Evolutionary conservation across 495 filamentous ascomycete genomes (phyloP).

Genomic region (Aspergillus sclerotiicarbonarius): DNA sequence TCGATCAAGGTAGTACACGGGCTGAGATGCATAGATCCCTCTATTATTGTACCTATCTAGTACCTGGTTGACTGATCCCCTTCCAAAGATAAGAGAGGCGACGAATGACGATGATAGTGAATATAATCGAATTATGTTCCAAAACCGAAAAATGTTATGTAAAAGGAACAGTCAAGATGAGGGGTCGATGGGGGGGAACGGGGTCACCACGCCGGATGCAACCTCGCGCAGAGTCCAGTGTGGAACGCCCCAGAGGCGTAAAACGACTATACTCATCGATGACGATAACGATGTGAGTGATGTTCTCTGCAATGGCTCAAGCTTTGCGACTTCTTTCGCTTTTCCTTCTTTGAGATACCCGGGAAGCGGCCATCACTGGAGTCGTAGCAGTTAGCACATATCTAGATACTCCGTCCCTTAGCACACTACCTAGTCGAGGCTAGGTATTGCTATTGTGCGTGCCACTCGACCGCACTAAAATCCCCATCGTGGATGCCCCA

Average conservation of each 20-base stretch:
- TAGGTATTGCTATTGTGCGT: too few relatives aligned
- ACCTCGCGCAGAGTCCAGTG: conserved; percentile 5
- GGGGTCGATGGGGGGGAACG: background rate
- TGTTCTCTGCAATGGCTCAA: too few relatives aligned
- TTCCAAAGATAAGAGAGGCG: conserved; percentile 16
- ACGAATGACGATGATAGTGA: conserved; percentile 20
- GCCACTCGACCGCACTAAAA: conserved; percentile 1
- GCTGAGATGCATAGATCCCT: background rate
- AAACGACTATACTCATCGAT: background rate
- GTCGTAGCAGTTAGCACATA: too few relatives aligned
- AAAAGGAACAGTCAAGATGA: conserved; percentile 22
- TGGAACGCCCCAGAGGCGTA: conserved; percentile 8
- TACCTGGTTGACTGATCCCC: background rate
- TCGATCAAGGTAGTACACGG: background rate
- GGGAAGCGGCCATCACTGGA: too few relatives aligned
- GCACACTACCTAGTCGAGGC: too few relatives aligned
- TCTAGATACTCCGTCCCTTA: too few relatives aligned
- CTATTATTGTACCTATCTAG: background rate
- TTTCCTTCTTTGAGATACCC: too few relatives aligned
- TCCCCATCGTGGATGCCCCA: background rate
- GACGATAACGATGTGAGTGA: too few relatives aligned
- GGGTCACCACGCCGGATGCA: conserved; percentile 15
- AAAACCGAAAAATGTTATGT: conserved; percentile 27
- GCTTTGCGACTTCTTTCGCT: too few relatives aligned
- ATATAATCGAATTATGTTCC: conserved; percentile 17